Evolutionary conservation across 2,329 filamentous ascomycete genomes (phyloP).

Genomic region (Coleophoma eucalyptorum): DNA sequence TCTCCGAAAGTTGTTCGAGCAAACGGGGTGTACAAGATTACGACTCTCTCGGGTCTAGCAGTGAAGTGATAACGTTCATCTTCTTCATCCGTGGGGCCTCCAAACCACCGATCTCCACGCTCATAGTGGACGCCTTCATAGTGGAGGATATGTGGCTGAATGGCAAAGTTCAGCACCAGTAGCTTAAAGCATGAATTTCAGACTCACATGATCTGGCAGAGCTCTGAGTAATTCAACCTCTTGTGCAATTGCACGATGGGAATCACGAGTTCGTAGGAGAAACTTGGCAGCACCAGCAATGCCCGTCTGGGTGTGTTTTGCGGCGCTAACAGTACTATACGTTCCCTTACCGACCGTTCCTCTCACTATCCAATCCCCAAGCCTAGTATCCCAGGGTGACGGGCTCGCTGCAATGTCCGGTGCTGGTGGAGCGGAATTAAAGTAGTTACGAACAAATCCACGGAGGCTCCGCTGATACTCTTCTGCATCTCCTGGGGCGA

Average conservation of each 20-base stretch:
- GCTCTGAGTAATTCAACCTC: constrained; percentile 1
- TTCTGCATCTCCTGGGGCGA: not conserved
- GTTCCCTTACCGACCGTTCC: not conserved
- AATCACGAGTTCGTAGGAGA: constrained; percentile 1
- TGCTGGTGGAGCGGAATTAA: not conserved
- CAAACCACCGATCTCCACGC: constrained; percentile 7
- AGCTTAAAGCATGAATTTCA: constrained; percentile 4
- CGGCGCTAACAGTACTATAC: not conserved
- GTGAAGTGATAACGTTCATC: constrained; percentile 3
- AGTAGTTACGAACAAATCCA: not conserved
- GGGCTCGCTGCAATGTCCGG: constrained; percentile 1
- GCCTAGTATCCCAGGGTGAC: not conserved
- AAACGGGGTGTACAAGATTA: constrained; percentile 3
- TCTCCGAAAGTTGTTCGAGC: not conserved
- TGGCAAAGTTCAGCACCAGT: no score
- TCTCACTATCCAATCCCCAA: not conserved
- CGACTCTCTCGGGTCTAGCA: constrained; percentile 1
- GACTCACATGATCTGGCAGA: constrained; percentile 3
- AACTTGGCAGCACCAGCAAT: constrained; percentile 4
- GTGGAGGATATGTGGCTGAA: no score
- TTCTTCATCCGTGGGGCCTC: constrained; percentile 5
- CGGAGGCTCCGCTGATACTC: not conserved
- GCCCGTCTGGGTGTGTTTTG: constrained; percentile 2
- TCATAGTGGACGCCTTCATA: constrained; percentile 7
- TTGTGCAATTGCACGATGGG: not conserved